Percentiles rank a stretch among this genome's conserved stretches.
Conservation (phyloP, 192 early-diverging fungal species). For the Mortierella hygrophila region DNA sequence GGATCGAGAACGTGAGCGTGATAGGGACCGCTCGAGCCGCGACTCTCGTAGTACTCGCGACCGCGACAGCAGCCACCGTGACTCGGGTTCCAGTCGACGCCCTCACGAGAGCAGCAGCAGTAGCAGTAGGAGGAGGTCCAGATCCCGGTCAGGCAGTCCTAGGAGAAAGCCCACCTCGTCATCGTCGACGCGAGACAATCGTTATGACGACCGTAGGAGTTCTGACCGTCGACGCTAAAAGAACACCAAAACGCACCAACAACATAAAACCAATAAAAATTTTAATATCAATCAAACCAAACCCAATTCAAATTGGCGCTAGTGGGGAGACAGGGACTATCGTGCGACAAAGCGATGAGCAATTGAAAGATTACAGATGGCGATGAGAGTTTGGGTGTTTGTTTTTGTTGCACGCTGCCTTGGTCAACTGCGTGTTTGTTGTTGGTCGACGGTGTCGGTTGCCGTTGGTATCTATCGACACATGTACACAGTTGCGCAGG, state of each 20-base stretch:
- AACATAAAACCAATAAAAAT: neutral
- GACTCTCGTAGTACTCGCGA: constrained; percentile 23
- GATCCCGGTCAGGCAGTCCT: constrained; percentile 44
- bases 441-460: neutral
- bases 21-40: constrained; percentile 10
- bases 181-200: too few species aligned
- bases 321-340: neutral
- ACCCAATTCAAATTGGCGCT: neutral
- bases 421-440: neutral
- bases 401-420: neutral
- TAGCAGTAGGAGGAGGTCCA: constrained; percentile 4
- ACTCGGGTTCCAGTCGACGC: constrained; percentile 8
- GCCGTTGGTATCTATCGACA: too few species aligned
- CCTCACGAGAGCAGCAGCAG: constrained; percentile 2
- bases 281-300: neutral
- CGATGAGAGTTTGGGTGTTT: neutral
- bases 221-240: constrained; percentile 4
- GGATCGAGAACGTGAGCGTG: constrained; percentile 14
- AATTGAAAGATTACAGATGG: neutral
- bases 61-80: neutral
- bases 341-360: neutral
- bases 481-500: too few species aligned
- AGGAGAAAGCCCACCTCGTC: neutral
- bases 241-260: neutral
- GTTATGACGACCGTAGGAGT: neutral